Base-by-base conservation (phyloP, 768 basidiomycete species). In the Ramaria sp. region DNA sequence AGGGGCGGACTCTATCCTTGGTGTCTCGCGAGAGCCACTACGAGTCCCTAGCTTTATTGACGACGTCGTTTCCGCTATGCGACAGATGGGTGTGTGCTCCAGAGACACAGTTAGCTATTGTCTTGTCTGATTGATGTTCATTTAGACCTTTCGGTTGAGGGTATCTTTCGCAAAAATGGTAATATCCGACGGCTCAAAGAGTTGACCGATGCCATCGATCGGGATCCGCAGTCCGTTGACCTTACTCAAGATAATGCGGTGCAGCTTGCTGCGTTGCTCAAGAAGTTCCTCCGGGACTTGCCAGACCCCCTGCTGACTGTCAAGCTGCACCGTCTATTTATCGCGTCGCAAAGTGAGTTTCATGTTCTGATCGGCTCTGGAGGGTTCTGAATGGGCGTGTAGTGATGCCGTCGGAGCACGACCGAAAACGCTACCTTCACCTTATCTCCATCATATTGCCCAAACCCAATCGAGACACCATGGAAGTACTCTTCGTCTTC, bases 401-500 rank as follows among this genome's bases (percentile, higher is more conserved):
- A 96, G 93, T 73, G 31, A 71, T 96, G 59, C 78, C 84, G 31
- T 74, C 77, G 41, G 84, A 87, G 27, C 79, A 79, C 38, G 92
- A 98, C 49, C 83, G 92, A 47, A 81, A 79, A 63, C 84, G 88
- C 52, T 80, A 86, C 64, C 77, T 98, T 27, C 94, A 97, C 68
- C 78, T 95, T 62, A 75, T 93, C 15, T 86, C 86, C 42, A 74
- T 94, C 57, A 74, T 98, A 7, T 73, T 99, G 65, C 96, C 96
- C 34, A 92, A 91, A 72, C 81, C 82, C 60, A 91, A 99, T 69
- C 85, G 96, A 61, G 96, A 99, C 70, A 97, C 95, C 19, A 83
- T 96, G 82, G 96, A 99, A 71, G 91, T 96, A 51, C 74, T 99
- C 51, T 97, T 96, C 67, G 94, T 96, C 31, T 99, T 99, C 75